Evolutionary conservation across 108 stramenopile species (phyloP).

Genomic region (Skeletonema tropicum): DNA sequence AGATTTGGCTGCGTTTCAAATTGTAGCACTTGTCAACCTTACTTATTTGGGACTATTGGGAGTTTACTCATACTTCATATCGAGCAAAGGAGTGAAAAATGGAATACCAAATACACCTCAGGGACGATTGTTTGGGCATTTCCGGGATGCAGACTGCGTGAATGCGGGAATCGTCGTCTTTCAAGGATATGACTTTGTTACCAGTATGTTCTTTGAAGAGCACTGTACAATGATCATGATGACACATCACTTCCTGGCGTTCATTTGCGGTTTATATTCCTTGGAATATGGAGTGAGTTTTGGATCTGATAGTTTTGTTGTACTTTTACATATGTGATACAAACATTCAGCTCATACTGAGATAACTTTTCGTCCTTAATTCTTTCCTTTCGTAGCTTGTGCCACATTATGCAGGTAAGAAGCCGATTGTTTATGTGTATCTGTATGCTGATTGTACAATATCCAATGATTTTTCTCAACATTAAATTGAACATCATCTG

Average conservation of each 20-base stretch:
- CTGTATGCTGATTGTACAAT: neutral
- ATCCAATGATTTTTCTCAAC: neutral
- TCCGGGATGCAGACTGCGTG: slow-evolving; percentile 41
- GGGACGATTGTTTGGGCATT: slow-evolving; percentile 54
- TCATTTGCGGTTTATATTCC: slow-evolving; percentile 49
- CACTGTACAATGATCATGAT: slow-evolving; percentile 60
- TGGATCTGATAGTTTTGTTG: neutral
- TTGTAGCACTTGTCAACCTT: slow-evolving; percentile 42
- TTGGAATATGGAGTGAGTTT: slow-evolving; percentile 58
- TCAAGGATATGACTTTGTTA: slow-evolving; percentile 70
- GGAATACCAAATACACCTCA: slow-evolving; percentile 46
- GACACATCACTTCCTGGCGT: slow-evolving; percentile 68
- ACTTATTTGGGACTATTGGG: slow-evolving; percentile 40
- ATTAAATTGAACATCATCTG: too few species aligned
- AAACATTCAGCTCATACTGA: neutral
- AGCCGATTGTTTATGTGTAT: neutral
- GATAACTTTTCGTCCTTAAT: neutral
- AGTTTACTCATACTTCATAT: slow-evolving; percentile 44
- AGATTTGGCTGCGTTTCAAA: slow-evolving; percentile 59
- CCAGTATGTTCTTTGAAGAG: slow-evolving; percentile 54
- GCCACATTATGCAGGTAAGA: slow-evolving; percentile 28
- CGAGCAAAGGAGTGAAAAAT: slow-evolving; percentile 4
- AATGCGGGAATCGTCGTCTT: slow-evolving; percentile 46
- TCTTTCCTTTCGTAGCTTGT: slow-evolving; percentile 2
- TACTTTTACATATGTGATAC: neutral